Conservation (phyloP, 306 rosid genomes). For the Fragaria nilgerrensis region DNA sequence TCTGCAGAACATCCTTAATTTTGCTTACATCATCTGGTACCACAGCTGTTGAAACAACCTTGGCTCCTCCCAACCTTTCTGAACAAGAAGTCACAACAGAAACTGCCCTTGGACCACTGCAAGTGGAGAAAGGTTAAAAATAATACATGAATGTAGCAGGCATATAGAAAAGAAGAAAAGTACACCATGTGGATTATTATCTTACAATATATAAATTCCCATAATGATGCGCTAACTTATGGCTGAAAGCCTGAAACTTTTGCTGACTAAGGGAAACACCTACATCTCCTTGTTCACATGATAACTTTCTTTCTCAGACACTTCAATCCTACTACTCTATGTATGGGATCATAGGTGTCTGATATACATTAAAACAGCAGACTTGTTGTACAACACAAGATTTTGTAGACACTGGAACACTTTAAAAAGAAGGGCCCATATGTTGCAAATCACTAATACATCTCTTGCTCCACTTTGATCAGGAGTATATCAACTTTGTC, state of each 20-base stretch:
- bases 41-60: conserved; percentile 63
- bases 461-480: conserved; percentile 45
- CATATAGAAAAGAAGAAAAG: neutral
- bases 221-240: neutral
- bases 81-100: conserved; percentile 78
- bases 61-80: conserved; percentile 82
- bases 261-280: neutral
- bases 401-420: neutral
- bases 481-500: conserved; percentile 50
- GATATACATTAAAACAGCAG: neutral
- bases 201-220: neutral
- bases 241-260: neutral
- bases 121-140: conserved; percentile 16
- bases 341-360: neutral
- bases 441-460: conserved; percentile 60
- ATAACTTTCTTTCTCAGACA: neutral
- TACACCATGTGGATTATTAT: neutral
- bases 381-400: neutral
- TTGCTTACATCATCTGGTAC: conserved; percentile 71
- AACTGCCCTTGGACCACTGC: conserved; percentile 93
- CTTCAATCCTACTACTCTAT: neutral
- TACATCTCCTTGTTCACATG: neutral
- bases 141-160: conserved; percentile 10
- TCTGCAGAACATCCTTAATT: conserved; percentile 61
- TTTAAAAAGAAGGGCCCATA: neutral